Conservation (phyloP, 768 basidiomycete species). For the Calocybe indica region DNA sequence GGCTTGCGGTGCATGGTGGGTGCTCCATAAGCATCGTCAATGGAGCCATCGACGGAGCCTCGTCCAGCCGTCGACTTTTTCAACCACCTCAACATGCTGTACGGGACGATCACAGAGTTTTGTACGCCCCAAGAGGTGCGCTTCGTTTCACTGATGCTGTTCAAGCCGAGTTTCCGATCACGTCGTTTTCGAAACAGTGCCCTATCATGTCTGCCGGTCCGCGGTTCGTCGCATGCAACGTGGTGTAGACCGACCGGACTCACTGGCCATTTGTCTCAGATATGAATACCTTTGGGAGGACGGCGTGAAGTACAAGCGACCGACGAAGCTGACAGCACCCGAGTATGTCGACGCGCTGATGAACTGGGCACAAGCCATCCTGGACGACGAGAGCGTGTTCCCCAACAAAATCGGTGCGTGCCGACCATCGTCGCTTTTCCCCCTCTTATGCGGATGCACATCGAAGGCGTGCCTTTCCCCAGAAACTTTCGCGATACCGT, state of each 20-base stretch:
- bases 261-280: conserved; percentile 30
- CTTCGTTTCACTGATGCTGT: not conserved
- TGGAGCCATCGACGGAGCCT: not conserved
- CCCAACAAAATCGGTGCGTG: conserved; percentile 87
- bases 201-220: conserved; percentile 97
- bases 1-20: conserved; percentile 98
- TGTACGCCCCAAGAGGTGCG: conserved; percentile 89
- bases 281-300: conserved; percentile 97
- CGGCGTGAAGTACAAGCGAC: conserved; percentile 78
- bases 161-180: no score
- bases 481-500: conserved; percentile 86
- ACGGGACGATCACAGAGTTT: conserved; percentile 97
- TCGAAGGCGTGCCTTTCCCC: conserved; percentile 82
- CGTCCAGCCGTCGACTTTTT: conserved; percentile 93
- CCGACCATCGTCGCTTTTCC: not conserved
- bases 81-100: conserved; percentile 99
- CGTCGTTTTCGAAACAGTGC: conserved; percentile 42
- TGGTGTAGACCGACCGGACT: not conserved
- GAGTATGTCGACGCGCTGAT: conserved; percentile 97
- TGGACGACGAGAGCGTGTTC: conserved; percentile 91
- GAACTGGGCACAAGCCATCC: conserved; percentile 93
- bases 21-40: not conserved
- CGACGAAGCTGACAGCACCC: conserved; percentile 91
- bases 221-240: conserved; percentile 42
- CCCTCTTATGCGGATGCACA: not conserved